Evolutionary conservation across 371 early-diverging fungal species (phyloP).

Genomic region (Rhizopus sp.): DNA sequence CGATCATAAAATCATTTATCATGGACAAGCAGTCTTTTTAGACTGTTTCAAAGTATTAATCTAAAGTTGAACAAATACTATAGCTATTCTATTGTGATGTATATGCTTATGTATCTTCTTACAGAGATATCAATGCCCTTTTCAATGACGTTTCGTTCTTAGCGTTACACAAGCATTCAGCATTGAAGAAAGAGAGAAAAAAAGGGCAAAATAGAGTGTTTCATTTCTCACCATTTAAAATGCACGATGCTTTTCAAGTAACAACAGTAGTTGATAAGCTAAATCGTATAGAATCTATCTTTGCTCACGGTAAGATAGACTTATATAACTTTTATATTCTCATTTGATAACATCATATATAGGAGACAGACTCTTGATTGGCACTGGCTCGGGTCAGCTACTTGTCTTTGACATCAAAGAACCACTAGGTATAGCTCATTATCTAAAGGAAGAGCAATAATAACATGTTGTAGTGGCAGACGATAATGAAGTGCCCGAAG

Average conservation of each 20-base stretch:
- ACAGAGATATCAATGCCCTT: background rate
- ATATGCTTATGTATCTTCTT: background rate
- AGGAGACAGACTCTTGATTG: constrained; percentile 77
- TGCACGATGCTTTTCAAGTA: constrained; percentile 73
- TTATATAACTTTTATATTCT: background rate
- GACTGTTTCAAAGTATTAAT: too few species aligned
- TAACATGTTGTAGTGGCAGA: constrained; percentile 39
- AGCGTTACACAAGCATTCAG: background rate
- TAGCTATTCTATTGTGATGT: too few species aligned
- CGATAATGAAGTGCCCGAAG: constrained; percentile 52
- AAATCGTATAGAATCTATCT: constrained; percentile 64
- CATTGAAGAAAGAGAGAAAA: background rate
- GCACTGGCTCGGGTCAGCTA: constrained; percentile 70
- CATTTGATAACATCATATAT: background rate
- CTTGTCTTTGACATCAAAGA: constrained; percentile 73
- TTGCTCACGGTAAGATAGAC: constrained; percentile 58
- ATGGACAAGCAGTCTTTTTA: too few species aligned
- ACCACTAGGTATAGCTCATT: constrained; percentile 47
- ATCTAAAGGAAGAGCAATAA: background rate
- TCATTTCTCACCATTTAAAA: constrained; percentile 15
- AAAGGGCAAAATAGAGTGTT: background rate
- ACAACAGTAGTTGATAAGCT: constrained; percentile 68
- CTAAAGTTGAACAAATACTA: too few species aligned
- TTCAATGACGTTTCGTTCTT: background rate
- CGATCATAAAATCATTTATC: too few species aligned